Percentiles rank a stretch among this genome's conserved stretches.
phyloP scores from a whole-genome alignment of 306 rosid species.

The Sechiopsis laciniata region DNA sequence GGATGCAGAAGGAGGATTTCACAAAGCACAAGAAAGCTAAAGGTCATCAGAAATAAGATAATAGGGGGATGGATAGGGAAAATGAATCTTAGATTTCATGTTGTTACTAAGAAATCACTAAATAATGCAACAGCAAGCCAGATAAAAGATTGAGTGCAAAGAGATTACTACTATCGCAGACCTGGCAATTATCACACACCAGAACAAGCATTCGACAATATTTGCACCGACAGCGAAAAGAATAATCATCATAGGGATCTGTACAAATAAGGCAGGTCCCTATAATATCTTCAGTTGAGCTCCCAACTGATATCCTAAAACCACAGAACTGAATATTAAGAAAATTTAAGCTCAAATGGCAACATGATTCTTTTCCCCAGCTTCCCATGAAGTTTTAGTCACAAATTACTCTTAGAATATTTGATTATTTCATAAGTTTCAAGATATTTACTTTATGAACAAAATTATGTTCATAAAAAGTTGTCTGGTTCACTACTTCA shows the following conservation, averaged over 20 bases:
- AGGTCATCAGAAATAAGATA: neutral
- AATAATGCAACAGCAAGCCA: slow-evolving; percentile 8
- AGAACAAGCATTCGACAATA: slow-evolving; percentile 84
- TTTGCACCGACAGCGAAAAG: slow-evolving; percentile 72
- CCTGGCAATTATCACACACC: slow-evolving; percentile 75
- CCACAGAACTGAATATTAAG: slow-evolving; percentile 24
- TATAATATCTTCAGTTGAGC: slow-evolving; percentile 54
- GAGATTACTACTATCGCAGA: slow-evolving; percentile 29
- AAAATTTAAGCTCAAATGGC: slow-evolving; percentile 19
- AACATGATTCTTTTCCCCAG: slow-evolving; percentile 10
- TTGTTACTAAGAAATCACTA: neutral
- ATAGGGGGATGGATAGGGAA: neutral
- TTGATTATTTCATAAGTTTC: slow-evolving; percentile 2
- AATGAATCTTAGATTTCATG: neutral
- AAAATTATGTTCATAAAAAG: neutral
- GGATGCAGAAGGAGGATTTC: slow-evolving; percentile 20
- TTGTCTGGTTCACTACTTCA: neutral
- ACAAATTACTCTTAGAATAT: neutral
- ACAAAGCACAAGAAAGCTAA: slow-evolving; percentile 4
- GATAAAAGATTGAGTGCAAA: neutral
- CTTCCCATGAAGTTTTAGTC: neutral
- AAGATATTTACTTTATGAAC: slow-evolving; percentile 5
- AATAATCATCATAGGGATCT: slow-evolving; percentile 69
- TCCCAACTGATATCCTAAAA: slow-evolving; percentile 81
- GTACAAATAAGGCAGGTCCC: slow-evolving; percentile 68